Conservation (phyloP, 805 yeast genomes). For the Blastobotrys robertii region DNA sequence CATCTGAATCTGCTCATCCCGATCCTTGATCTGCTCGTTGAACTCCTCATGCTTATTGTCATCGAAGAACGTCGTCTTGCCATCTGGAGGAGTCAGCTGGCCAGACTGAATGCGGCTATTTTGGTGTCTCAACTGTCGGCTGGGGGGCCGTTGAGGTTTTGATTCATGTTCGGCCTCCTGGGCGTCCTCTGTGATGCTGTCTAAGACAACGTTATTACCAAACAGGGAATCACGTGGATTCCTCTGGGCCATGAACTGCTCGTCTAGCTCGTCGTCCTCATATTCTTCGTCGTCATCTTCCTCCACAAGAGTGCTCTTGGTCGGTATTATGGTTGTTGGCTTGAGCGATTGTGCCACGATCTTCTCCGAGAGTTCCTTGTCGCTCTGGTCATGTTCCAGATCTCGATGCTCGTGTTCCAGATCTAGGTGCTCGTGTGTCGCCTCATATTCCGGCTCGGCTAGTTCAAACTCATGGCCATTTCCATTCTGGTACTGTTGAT, state of each 20-base stretch:
- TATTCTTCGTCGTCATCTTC: conserved; percentile 74
- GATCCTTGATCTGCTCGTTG: conserved; percentile 12
- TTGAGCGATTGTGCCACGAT: conserved; percentile 26
- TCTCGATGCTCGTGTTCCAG: too few relatives aligned
- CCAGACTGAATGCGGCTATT: background rate
- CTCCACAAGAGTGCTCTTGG: conserved; percentile 79
- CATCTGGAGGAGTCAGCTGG: conserved; percentile 6
- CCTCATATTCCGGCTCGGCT: too few relatives aligned
- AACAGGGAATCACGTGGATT: background rate
- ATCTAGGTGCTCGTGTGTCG: too few relatives aligned
- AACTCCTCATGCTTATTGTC: conserved; percentile 1
- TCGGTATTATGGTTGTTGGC: conserved; percentile 66
- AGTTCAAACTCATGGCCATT: too few relatives aligned
- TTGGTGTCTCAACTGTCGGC: too few relatives aligned
- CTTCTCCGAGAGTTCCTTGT: too few relatives aligned
- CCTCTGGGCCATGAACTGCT: background rate
- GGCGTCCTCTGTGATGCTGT: conserved; percentile 7
- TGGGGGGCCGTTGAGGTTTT: background rate
- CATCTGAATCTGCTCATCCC: conserved; percentile 36
- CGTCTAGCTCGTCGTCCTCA: conserved; percentile 18
- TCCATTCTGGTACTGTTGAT: too few relatives aligned
- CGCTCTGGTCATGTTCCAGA: too few relatives aligned
- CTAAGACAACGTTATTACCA: conserved; percentile 2
- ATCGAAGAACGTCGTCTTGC: background rate
- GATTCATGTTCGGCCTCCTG: conserved; percentile 1